Base-by-base conservation (phyloP, 768 basidiomycete species). In the Collybia sordida region DNA sequence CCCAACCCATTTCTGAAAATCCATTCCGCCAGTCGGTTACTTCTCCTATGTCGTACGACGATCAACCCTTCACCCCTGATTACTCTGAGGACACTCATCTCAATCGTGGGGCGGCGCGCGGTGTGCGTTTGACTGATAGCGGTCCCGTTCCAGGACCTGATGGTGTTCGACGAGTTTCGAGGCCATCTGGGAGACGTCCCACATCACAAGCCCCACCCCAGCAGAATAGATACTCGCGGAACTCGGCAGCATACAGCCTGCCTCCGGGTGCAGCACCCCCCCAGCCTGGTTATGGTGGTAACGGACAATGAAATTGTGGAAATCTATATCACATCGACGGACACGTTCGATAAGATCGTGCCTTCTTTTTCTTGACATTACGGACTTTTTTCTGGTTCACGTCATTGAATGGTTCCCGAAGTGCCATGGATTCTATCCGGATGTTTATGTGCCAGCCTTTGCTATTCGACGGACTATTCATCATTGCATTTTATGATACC, bases 91-190 rank as follows among this genome's bases (percentile, higher is more conserved):
- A 57, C 56, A 55, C 45, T 51, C 64, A 43, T 69, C 67, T 50
- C 54, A 62, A 21, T 74, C 61, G 24, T 73, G 76, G 42, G 63
- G 67, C 18, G 75, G 75, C 55, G 72, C 80, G 89, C 9, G 92
- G 94, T 19, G 78, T 97, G 42, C 85, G 85, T 39, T 68, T 98
- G 49, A 81, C 80, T 47, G 95, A 98, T 57, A 72, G 81, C 59
- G 95, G 95, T 12, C 92, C 91, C 34, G 88, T 94, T 2, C 85
- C 89, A 35, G 80, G 80, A 28, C 79, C 83, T 7, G 85, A 88
- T 15, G 86, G 88, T 46, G 93, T 93, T 22, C 80, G 92, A 35
- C 71, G 93, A 50, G 88, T 95, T 22, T 80, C 89, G 41, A 73
- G 90, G 59, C 82, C 78, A 41, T 61, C 72, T 7, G 69, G 69